These are phyloP conservation scores for Sarocladiaceae sp. DNA, from an alignment of 2,329 filamentous ascomycete species.

Conservation along the genomic window DNA sequence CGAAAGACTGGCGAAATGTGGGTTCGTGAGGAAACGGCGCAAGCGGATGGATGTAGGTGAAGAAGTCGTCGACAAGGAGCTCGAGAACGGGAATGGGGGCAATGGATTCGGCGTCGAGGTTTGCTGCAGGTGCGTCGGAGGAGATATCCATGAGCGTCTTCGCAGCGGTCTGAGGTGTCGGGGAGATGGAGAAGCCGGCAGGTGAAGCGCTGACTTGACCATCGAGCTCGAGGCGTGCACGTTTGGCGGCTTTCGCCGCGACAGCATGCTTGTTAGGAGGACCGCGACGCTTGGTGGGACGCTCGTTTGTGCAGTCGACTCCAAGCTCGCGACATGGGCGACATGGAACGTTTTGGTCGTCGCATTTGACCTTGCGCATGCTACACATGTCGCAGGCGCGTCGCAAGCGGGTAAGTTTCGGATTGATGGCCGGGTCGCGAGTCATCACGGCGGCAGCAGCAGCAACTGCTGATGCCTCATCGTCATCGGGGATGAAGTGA, in stretches of 20 bases:
- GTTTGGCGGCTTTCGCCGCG: conserved; percentile 48
- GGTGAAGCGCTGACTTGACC: conserved; percentile 11
- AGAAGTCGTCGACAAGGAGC: conserved; percentile 72
- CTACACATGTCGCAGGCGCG: conserved; percentile 58
- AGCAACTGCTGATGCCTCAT: conserved; percentile 3
- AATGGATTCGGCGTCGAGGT: conserved; percentile 59
- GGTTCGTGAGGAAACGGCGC: conserved; percentile 74
- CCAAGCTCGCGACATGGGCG: conserved; percentile 49
- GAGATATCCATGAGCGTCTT: conserved; percentile 43
- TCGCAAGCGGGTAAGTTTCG: conserved; percentile 49
- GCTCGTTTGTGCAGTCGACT: conserved; percentile 51
- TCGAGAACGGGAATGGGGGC: conserved; percentile 63
- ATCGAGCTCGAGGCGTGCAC: conserved; percentile 30
- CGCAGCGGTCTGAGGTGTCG: conserved; percentile 40
- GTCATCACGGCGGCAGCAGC: conserved; percentile 16
- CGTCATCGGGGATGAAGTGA: conserved; percentile 18
- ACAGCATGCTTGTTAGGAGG: conserved; percentile 55
- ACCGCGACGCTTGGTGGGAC: conserved; percentile 52
- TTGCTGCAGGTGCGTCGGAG: conserved; percentile 21
- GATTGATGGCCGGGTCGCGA: conserved; percentile 36
- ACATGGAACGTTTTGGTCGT: conserved; percentile 50
- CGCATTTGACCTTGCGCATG: conserved; percentile 56
- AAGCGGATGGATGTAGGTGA: conserved; percentile 73
- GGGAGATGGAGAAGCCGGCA: conserved; percentile 21
- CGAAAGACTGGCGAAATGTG: conserved; percentile 65